Percentiles rank a stretch among this genome's conserved stretches.
phyloP scores from a whole-genome alignment of 2,329 filamentous ascomycete species.

The Fusarium nurragi region DNA sequence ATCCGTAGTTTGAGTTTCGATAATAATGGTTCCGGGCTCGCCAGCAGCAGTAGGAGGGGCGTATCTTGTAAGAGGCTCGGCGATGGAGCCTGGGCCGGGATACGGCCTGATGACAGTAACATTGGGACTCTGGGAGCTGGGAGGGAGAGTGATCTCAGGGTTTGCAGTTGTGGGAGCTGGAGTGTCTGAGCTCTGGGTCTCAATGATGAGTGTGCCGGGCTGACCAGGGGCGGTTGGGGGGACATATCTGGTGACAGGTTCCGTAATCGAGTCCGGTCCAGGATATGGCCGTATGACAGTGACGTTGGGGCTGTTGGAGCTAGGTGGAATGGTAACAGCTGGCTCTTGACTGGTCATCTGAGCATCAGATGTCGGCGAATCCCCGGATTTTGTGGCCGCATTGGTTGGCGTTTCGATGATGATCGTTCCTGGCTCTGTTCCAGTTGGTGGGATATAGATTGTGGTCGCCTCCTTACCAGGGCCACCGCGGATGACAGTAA shows the following conservation, averaged over 20 bases:
- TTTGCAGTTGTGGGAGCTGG: not conserved
- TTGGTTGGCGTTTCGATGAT: conserved; percentile 11
- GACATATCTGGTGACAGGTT: conserved; percentile 8
- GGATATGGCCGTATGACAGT: conserved; percentile 15
- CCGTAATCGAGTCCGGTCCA: conserved; percentile 7
- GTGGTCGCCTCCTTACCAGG: conserved; percentile 5
- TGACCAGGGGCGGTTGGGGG: conserved; percentile 3
- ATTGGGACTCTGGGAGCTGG: conserved; percentile 6
- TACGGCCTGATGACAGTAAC: conserved; percentile 11
- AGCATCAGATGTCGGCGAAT: not conserved
- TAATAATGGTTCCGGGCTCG: conserved; percentile 15
- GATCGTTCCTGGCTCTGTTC: conserved; percentile 11
- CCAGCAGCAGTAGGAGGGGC: conserved; percentile 5
- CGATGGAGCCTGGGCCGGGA: conserved; percentile 13
- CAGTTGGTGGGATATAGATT: not conserved
- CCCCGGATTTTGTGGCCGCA: not conserved
- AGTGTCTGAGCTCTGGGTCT: not conserved
- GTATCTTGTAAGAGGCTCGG: conserved; percentile 13
- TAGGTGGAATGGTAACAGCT: conserved; percentile 10
- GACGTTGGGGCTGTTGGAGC: conserved; percentile 6
- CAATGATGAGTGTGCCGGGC: conserved; percentile 15
- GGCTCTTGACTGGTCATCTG: not conserved
- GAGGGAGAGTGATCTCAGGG: conserved; percentile 8
- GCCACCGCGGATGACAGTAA: conserved; percentile 10
- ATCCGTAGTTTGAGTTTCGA: conserved; percentile 9